phyloP scores from a whole-genome alignment of 176 grass and related monocot genomes.

The Triticum urartu region DNA sequence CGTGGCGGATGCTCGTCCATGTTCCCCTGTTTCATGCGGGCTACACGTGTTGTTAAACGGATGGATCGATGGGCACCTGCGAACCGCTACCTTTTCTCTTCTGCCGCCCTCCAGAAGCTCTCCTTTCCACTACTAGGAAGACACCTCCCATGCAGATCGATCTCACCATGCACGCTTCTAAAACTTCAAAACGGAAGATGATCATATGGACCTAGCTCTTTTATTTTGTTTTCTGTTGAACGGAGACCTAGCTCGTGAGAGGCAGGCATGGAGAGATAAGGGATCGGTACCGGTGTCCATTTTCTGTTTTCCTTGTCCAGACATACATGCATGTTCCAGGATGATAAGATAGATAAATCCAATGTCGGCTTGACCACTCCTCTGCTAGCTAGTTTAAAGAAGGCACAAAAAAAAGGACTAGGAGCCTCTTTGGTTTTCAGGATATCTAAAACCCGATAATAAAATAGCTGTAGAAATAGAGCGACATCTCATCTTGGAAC shows the following conservation, averaged over 20 bases:
- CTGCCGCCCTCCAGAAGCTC: no score
- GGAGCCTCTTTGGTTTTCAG: no score
- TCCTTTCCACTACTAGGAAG: background rate
- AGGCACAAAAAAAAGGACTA: background rate
- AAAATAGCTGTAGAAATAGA: no score
- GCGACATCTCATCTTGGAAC: no score
- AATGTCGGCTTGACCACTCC: background rate
- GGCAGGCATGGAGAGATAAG: background rate
- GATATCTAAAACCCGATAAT: no score
- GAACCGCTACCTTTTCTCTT: no score
- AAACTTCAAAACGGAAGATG: no score
- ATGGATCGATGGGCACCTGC: background rate
- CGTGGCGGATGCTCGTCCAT: no score
- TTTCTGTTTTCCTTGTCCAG: background rate
- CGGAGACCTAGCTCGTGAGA: no score
- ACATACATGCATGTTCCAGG: background rate
- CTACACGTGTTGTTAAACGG: background rate
- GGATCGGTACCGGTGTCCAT: background rate
- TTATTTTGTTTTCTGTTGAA: no score
- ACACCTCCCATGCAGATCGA: background rate
- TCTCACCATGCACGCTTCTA: background rate
- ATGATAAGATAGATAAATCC: background rate
- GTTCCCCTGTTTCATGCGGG: background rate
- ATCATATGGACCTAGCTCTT: no score
- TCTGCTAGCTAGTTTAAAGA: background rate